Conservation (phyloP, 176 grass and related monocot genomes). For the maize (Zea mays) region Zm-B73-REFERENCE-NAM-5.0 NC_050104.1:106017001-106017500, state of each 20-base stretch:
- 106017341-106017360: background rate
- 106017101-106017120: conserved; percentile 25
- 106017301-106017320: background rate
- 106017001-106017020: background rate
- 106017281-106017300: background rate
- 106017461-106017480: conserved; percentile 28
- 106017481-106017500: conserved; percentile 39
- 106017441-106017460: conserved; percentile 8
- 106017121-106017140: conserved; percentile 13
- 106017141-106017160: background rate
- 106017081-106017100: conserved; percentile 18
- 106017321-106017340: conserved; percentile 8
- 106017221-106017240: background rate
- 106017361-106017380: background rate
- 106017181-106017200: conserved; percentile 21
- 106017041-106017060: background rate
- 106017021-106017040: background rate
- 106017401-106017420: background rate
- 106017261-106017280: background rate
- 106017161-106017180: conserved; percentile 5
- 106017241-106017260: background rate
- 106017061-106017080: background rate
- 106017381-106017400: background rate
- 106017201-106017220: background rate
- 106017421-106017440: background rate